Evolutionary conservation across 2,329 filamentous ascomycete genomes (phyloP).

Genomic region (Zasmidium cellare): DNA sequence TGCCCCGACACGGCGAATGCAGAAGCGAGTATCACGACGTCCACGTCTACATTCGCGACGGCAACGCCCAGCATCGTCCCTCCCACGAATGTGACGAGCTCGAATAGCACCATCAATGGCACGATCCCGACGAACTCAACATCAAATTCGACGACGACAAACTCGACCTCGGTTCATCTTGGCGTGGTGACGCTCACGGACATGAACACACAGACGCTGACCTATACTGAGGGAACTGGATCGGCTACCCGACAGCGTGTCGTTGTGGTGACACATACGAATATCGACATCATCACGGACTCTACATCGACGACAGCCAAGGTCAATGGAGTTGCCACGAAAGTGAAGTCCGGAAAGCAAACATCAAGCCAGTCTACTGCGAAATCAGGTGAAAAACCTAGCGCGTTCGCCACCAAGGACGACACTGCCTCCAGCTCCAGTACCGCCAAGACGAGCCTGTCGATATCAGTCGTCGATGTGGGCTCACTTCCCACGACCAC

Average conservation of each 20-base stretch:
- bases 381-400: neutral
- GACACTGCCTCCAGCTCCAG: conserved; percentile 4
- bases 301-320: neutral
- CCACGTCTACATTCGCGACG: neutral
- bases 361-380: neutral
- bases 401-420: neutral
- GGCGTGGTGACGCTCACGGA: neutral
- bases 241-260: conserved; percentile 1
- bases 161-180: neutral
- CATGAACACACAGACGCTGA: conserved; percentile 7
- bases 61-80: neutral
- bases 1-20: conserved; percentile 10
- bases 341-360: neutral
- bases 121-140: neutral
- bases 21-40: neutral
- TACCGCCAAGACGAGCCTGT: neutral
- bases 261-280: conserved; percentile 15
- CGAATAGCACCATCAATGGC: neutral
- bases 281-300: neutral
- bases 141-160: neutral
- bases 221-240: conserved; percentile 12
- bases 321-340: neutral
- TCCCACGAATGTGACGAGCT: neutral
- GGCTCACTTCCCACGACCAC: neutral
- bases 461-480: neutral